Percentiles rank a stretch among this genome's conserved stretches.
These are phyloP conservation scores for Agaricales sp. DNA, from an alignment of 1,284 basidiomycete genomes.

Conservation along the genomic window DNA sequence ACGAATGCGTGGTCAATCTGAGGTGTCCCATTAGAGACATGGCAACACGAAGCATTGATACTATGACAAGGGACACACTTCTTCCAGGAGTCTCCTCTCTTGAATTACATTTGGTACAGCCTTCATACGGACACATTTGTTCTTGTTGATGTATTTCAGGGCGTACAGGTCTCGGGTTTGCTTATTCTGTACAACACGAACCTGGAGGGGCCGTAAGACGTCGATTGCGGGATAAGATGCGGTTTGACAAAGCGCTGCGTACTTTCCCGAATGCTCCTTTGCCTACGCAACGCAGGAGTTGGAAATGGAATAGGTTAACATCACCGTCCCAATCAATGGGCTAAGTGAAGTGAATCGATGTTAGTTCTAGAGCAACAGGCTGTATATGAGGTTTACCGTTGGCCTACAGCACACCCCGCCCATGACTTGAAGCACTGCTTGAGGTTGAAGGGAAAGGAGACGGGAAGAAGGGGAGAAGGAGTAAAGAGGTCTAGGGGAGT, in stretches of 20 bases:
- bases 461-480: neutral
- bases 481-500: neutral
- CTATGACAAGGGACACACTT: slow-evolving; percentile 44
- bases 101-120: slow-evolving; percentile 96
- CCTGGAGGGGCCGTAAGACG: slow-evolving; percentile 35
- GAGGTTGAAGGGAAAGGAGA: slow-evolving; percentile 17
- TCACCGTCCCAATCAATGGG: slow-evolving; percentile 98
- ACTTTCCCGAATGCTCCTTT: slow-evolving; percentile 99
- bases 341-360: slow-evolving; percentile 44
- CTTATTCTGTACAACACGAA: slow-evolving; percentile 97
- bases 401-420: slow-evolving; percentile 22
- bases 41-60: slow-evolving; percentile 1
- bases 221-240: slow-evolving; percentile 2
- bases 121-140: slow-evolving; percentile 96
- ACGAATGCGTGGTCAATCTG: slow-evolving; percentile 96
- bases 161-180: slow-evolving; percentile 93
- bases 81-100: slow-evolving; percentile 85
- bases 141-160: slow-evolving; percentile 98
- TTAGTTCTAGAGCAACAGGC: neutral
- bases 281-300: slow-evolving; percentile 87
- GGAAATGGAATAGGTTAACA: slow-evolving; percentile 95
- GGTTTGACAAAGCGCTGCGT: slow-evolving; percentile 13
- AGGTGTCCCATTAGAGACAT: slow-evolving; percentile 1
- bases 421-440: slow-evolving; percentile 29
- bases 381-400: slow-evolving; percentile 19